These are phyloP conservation scores for Colletotrichum echinochloae DNA, from an alignment of 2,329 filamentous ascomycete species.

Conservation along the genomic window DNA sequence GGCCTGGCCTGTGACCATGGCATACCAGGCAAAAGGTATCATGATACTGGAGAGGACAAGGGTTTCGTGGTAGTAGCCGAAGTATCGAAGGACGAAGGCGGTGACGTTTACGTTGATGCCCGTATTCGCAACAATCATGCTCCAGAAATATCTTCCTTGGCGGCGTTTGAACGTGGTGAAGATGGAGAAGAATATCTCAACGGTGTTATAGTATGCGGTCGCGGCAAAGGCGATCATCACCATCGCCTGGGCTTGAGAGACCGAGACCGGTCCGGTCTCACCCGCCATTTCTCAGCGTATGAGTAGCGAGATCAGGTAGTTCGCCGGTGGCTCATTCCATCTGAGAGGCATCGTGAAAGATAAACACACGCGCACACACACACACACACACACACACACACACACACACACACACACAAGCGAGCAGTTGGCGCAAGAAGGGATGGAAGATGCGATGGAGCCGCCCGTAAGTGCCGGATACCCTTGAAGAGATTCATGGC, in stretches of 20 bases:
- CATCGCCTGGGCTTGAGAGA: slow-evolving; percentile 36
- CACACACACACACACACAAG: no score
- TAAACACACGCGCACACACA: no score
- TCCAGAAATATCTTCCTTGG: slow-evolving; percentile 44
- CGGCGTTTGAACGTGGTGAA: slow-evolving; percentile 43
- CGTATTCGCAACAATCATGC: slow-evolving; percentile 42
- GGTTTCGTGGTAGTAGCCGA: slow-evolving; percentile 25
- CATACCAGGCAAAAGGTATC: slow-evolving; percentile 48
- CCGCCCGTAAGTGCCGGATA: not conserved
- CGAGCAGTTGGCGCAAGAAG: slow-evolving; percentile 2
- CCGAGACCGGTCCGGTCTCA: slow-evolving; percentile 34
- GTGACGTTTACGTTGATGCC: slow-evolving; percentile 42
- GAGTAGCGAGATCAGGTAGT: not conserved
- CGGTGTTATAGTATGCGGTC: slow-evolving; percentile 36
- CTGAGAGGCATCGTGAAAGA: slow-evolving; percentile 27
- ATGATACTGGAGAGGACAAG: slow-evolving; percentile 50
- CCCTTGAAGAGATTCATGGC: not conserved
- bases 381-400: no score
- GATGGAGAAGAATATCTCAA: slow-evolving; percentile 43
- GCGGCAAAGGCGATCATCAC: slow-evolving; percentile 54
- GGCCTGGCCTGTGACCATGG: slow-evolving; percentile 71
- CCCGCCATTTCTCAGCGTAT: slow-evolving; percentile 26
- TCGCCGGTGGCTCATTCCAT: slow-evolving; percentile 15
- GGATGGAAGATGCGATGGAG: slow-evolving; percentile 30
- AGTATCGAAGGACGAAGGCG: slow-evolving; percentile 52